These are phyloP conservation scores for Penicillium sp. DNA, from an alignment of 2,329 filamentous ascomycete genomes.

Conservation along the genomic window DNA sequence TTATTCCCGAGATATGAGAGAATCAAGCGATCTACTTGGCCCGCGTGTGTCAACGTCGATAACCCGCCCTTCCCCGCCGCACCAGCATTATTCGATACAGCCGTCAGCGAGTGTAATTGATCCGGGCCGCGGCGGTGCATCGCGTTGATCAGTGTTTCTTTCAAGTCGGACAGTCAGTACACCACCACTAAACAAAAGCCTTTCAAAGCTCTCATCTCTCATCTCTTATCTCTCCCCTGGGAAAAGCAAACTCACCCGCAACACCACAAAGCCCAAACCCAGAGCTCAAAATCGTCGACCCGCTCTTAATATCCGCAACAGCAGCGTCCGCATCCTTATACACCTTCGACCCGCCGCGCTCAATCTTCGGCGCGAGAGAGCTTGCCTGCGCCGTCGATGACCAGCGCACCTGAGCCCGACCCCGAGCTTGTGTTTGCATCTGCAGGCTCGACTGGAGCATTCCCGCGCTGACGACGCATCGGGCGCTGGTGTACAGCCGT, in stretches of 20 bases:
- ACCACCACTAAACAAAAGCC: slow-evolving; percentile 1
- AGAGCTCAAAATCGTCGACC: slow-evolving; percentile 71
- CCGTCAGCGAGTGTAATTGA: slow-evolving; percentile 62
- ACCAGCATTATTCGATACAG: slow-evolving; percentile 80
- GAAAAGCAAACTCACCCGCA: slow-evolving; percentile 51
- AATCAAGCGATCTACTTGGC: slow-evolving; percentile 71
- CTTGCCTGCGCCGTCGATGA: not conserved
- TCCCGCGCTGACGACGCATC: slow-evolving; percentile 15
- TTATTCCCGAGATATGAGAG: slow-evolving; percentile 77
- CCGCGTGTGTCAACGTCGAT: slow-evolving; percentile 66
- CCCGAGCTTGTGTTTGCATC: not conserved
- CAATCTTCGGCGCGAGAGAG: slow-evolving; percentile 27
- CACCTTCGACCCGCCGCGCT: slow-evolving; percentile 39
- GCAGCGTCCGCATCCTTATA: slow-evolving; percentile 62
- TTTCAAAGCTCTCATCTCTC: not conserved
- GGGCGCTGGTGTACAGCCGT: slow-evolving; percentile 23
- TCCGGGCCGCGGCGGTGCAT: slow-evolving; percentile 62
- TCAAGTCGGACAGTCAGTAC: not conserved
- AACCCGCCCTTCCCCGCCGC: slow-evolving; percentile 68
- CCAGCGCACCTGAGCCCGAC: slow-evolving; percentile 4
- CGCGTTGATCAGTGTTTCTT: slow-evolving; percentile 71
- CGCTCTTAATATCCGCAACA: slow-evolving; percentile 69
- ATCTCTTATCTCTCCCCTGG: not conserved
- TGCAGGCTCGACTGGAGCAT: not conserved
- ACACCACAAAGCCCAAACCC: slow-evolving; percentile 84